These are phyloP conservation scores for Cordia subcordata DNA, from an alignment of 257 asterid species.

Conservation along the genomic window DNA sequence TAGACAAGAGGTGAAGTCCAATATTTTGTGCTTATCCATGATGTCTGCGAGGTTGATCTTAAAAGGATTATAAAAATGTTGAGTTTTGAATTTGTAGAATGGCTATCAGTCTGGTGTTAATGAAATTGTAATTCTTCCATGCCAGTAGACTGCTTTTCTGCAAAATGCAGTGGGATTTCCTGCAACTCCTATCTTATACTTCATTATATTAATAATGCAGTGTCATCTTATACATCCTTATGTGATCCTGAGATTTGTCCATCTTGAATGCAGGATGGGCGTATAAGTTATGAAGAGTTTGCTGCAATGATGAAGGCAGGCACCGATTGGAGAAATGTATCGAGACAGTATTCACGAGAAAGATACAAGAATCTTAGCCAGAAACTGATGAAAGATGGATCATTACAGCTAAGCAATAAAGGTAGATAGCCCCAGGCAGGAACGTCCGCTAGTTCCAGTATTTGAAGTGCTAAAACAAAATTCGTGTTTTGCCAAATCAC, in stretches of 20 bases:
- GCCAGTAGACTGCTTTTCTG: too few relatives aligned
- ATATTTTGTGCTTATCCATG: too few relatives aligned
- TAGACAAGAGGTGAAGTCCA: too few relatives aligned
- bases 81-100: too few relatives aligned
- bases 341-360: slow-evolving; percentile 52
- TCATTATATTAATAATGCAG: too few relatives aligned
- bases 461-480: neutral
- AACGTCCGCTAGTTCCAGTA: neutral
- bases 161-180: neutral
- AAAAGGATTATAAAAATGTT: too few relatives aligned
- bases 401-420: slow-evolving; percentile 25
- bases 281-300: slow-evolving; percentile 45
- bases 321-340: slow-evolving; percentile 56
- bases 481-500: neutral
- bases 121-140: too few relatives aligned
- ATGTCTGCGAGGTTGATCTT: too few relatives aligned
- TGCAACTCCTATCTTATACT: neutral
- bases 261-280: slow-evolving; percentile 35
- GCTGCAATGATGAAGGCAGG: slow-evolving; percentile 48
- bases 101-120: too few relatives aligned
- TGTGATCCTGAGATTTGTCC: slow-evolving; percentile 3
- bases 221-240: neutral
- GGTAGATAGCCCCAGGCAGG: slow-evolving; percentile 15
- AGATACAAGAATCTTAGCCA: slow-evolving; percentile 46
- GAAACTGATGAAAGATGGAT: slow-evolving; percentile 42